Percentiles rank a stretch among this genome's conserved stretches.
phyloP scores from a whole-genome alignment of 768 basidiomycete genomes.

The Gloeopeniophorella convolvens region DNA sequence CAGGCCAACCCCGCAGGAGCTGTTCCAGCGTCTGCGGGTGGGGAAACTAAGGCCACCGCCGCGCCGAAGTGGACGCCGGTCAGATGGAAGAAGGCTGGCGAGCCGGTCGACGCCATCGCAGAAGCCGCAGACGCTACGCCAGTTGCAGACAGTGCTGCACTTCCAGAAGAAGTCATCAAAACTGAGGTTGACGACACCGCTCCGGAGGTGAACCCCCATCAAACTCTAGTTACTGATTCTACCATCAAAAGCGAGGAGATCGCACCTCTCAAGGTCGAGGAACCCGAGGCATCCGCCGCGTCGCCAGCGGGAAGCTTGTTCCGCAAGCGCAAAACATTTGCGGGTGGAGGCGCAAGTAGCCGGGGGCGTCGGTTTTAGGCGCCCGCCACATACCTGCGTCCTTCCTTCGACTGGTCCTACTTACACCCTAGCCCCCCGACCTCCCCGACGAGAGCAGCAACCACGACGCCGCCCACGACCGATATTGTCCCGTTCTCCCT shows the following conservation, averaged over 20 bases:
- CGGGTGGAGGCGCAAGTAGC: constrained; percentile 8
- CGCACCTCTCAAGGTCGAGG: constrained; percentile 11
- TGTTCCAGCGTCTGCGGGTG: neutral
- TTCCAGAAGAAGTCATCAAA: neutral
- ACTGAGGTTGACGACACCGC: neutral
- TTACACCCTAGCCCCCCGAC: constrained; percentile 39
- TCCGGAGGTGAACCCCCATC: neutral
- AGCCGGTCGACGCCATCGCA: neutral
- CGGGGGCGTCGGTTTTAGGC: constrained; percentile 15
- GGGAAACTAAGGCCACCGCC: constrained; percentile 2
- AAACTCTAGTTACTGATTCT: neutral
- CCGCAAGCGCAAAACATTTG: constrained; percentile 17
- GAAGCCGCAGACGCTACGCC: neutral
- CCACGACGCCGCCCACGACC: constrained; percentile 71
- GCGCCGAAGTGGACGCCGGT: constrained; percentile 18
- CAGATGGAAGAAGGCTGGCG: constrained; percentile 20
- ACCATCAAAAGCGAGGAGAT: constrained; percentile 9
- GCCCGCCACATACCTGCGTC: neutral
- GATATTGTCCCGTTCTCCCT: constrained; percentile 55
- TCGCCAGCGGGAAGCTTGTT: constrained; percentile 13
- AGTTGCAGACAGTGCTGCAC: neutral
- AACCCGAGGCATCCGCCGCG: neutral
- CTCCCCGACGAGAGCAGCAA: constrained; percentile 31
- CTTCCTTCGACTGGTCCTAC: neutral
- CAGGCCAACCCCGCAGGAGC: neutral